Evolutionary conservation across 805 yeast species (phyloP), one percentile per base, ranked within the genome.

Genomic region (Zygotorulaspora florentina): DNA sequence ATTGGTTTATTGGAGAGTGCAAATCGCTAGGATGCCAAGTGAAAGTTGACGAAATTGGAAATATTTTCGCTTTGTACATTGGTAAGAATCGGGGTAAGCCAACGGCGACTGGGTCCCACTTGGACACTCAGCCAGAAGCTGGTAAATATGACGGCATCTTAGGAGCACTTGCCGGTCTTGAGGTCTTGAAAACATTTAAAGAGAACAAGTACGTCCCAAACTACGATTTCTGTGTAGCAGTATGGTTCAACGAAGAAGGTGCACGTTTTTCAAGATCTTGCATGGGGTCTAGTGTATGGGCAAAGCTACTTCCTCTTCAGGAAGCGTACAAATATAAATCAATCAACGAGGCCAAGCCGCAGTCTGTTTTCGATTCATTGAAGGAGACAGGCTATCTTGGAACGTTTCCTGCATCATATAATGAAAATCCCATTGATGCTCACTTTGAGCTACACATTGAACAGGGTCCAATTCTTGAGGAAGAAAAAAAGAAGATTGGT

Each of bases 161-260:
- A 30, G 88, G 88, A 16, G 87, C 82, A 4, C 65, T 81, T 36
- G 61, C 81, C 11, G 87, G 85, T 1, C 65, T 82, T 34, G 86
- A 82, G 62, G 79, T 83, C 8, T 62, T 83, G 51, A 67, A 85
- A 49, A 80, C 86, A 3, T 62, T 83, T 55, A 75, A 78, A 47
- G 85, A 77, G n/a, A 76, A 78, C 57, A 66, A 70, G 35, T 72
- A 65, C 54, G 68, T 66, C 8, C 85, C 88, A 17, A 73, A 78
- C 44, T 81, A 70, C 48, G 87, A 87, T 2, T 72, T 82, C 47
- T 79, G 81, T 3, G 69, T 79, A 3, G 71, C 82, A 35, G 70
- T 76, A 56, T 82, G 88, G 88, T 78, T 80, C 60, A 82, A 82
- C 56, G 88, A 82, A 59, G 88, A 82, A 67, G 88, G 88, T 43